Base-by-base conservation (phyloP, 371 early-diverging fungal genomes). In the Mucor circinelloides region DNA sequence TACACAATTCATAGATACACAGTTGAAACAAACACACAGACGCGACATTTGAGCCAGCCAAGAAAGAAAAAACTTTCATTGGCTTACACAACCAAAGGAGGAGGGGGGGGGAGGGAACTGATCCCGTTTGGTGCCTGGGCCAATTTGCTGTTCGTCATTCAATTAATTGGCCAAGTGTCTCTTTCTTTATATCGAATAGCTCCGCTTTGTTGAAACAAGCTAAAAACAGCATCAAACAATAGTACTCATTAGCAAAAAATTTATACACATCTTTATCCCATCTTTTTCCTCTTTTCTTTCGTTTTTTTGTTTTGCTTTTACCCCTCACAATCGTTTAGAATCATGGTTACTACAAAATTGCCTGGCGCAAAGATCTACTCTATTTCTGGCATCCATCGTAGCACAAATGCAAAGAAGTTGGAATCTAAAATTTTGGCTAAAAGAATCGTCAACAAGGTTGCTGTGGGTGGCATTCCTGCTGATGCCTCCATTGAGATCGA, bases 181-280 rank as follows among this genome's bases (percentile, higher is more conserved):
- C 50, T 50, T 50, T 55, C 55, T 55, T 55, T 27, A 55, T 55
- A 55, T 15, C 28, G 31, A 15, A 27, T 55, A 55, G 55, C 55
- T 55, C 55, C 55, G 55, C 55, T 30, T 30, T 55, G 4, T 30
- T 31, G 27, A 36, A 50, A 50, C 25, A 21, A 12, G 55, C 55
- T 55, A 55, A 55, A 55, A 55, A 55, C 55, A 30, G 55, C n/a
- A 55, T 55, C 55, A 31, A 55, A 31, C 31, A 55, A 55, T 55
- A 30, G 30, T 21, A 8, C 13, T 46, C 23, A 30, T 30, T n/a
- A 55, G 8, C 2, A 54, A 55, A 55, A 55, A 55, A 55, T 15
- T 55, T 31, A 25, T 30, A 55, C 4, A 30, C 28, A 30, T 27
- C 31, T 28, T 31, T 7, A 17, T 55, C 31, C 31, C 15, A 23